A percentile compares a stretch with the other conserved stretches of the same genome.
These are phyloP conservation scores for Acacia confusa DNA, from an alignment of 306 rosid species.

Conservation along the genomic window DNA sequence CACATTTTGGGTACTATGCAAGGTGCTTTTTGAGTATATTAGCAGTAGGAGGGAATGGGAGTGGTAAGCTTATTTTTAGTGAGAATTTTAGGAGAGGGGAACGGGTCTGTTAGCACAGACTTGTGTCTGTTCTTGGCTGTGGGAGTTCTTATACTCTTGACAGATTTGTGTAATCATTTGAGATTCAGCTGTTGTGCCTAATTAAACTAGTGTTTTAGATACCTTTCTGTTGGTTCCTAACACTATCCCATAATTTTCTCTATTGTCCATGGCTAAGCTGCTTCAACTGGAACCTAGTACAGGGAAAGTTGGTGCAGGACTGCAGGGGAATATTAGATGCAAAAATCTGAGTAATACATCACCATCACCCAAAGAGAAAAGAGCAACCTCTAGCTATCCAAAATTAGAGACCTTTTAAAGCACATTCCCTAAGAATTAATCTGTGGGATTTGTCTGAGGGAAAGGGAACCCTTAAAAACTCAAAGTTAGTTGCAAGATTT, in stretches of 20 bases:
- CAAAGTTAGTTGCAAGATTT: background rate
- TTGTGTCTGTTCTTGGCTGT: too few relatives aligned
- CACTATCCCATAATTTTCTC: background rate
- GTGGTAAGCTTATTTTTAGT: too few relatives aligned
- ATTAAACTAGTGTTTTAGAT: too few relatives aligned
- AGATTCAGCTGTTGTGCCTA: too few relatives aligned
- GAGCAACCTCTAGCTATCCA: background rate
- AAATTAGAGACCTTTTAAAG: background rate
- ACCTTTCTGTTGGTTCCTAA: too few relatives aligned
- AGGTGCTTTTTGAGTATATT: too few relatives aligned
- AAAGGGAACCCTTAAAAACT: background rate
- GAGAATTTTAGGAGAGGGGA: too few relatives aligned
- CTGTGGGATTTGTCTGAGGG: background rate
- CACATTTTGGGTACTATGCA: too few relatives aligned
- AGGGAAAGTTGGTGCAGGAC: background rate
- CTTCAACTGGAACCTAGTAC: background rate
- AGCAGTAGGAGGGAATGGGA: too few relatives aligned
- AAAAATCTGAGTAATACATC: background rate
- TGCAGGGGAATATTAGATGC: background rate
- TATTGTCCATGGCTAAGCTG: background rate
- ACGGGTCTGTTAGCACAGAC: accelerated
- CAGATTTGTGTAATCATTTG: too few relatives aligned
- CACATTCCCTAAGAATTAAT: background rate
- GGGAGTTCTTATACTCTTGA: too few relatives aligned
- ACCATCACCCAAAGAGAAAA: background rate